Percentiles rank a stretch among this genome's conserved stretches.
Evolutionary conservation across 140 eudicot species (phyloP).

Genomic region (Eryngium alpinum): DNA sequence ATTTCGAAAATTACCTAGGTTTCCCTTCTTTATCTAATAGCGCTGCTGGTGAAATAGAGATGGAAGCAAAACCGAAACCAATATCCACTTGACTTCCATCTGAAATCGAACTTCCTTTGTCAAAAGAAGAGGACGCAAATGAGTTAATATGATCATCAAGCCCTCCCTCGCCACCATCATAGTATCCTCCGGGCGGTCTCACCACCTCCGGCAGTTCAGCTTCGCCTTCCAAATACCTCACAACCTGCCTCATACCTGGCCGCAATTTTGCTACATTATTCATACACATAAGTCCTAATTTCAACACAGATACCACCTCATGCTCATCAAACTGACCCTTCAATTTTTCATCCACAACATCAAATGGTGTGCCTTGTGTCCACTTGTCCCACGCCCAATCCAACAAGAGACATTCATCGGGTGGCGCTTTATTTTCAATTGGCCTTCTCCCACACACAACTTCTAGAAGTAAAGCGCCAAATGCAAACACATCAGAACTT

Average conservation of each 20-base stretch:
- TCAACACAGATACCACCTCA: constrained; percentile 41
- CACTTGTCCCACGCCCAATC: constrained; percentile 53
- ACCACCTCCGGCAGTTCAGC: constrained; percentile 32
- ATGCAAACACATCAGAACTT: constrained; percentile 56
- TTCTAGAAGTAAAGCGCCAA: constrained; percentile 64
- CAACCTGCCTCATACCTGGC: constrained; percentile 56
- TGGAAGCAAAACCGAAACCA: constrained; percentile 12
- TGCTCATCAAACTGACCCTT: constrained; percentile 22
- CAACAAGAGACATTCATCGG: constrained; percentile 40
- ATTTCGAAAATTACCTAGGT: constrained; percentile 17
- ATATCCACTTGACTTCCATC: not conserved
- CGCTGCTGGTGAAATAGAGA: constrained; percentile 23
- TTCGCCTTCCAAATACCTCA: constrained; percentile 30
- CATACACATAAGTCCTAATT: constrained; percentile 58
- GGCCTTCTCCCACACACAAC: constrained; percentile 78
- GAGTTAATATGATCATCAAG: constrained; percentile 32
- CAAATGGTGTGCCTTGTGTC: constrained; percentile 30
- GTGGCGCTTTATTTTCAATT: constrained; percentile 29
- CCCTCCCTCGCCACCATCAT: constrained; percentile 26
- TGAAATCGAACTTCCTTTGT: constrained; percentile 19
- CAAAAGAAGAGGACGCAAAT: constrained; percentile 33
- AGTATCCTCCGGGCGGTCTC: constrained; percentile 3
- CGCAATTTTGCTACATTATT: constrained; percentile 36
- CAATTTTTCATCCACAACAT: constrained; percentile 40
- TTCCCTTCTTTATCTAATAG: constrained; percentile 7